These are phyloP conservation scores for Calcarisporium arbuscula DNA, from an alignment of 2,329 filamentous ascomycete species.

Conservation along the genomic window DNA sequence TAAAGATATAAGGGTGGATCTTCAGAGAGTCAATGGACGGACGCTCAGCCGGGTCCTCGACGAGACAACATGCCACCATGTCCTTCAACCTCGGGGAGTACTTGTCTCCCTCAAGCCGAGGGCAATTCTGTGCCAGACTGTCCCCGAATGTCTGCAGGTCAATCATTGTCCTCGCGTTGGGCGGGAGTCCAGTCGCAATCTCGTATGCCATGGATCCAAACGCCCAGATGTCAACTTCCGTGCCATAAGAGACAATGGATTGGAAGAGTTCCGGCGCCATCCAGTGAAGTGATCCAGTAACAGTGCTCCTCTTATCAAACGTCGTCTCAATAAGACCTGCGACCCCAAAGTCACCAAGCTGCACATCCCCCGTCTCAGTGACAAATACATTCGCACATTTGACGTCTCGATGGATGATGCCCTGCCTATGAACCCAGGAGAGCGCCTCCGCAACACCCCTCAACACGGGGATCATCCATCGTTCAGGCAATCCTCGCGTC, in stretches of 20 bases:
- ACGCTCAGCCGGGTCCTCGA: slow-evolving; percentile 49
- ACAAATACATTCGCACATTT: slow-evolving; percentile 75
- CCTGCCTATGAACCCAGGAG: slow-evolving; percentile 59
- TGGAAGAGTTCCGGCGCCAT: slow-evolving; percentile 61
- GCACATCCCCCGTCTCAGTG: slow-evolving; percentile 66
- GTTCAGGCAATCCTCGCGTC: slow-evolving; percentile 59
- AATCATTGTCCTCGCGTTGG: slow-evolving; percentile 39
- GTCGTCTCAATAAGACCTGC: slow-evolving; percentile 58
- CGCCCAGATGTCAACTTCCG: slow-evolving; percentile 61
- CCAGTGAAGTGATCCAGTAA: slow-evolving; percentile 63
- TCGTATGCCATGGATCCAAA: slow-evolving; percentile 63
- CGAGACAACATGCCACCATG: slow-evolving; percentile 55
- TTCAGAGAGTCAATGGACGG: slow-evolving; percentile 55
- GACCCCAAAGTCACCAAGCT: slow-evolving; percentile 57
- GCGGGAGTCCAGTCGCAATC: slow-evolving; percentile 58
- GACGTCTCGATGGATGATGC: slow-evolving; percentile 64
- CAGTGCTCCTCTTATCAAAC: slow-evolving; percentile 56
- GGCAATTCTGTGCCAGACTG: slow-evolving; percentile 40
- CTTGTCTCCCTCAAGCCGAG: slow-evolving; percentile 50
- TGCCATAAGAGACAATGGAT: slow-evolving; percentile 44
- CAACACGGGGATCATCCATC: slow-evolving; percentile 62
- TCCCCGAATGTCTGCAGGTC: slow-evolving; percentile 35
- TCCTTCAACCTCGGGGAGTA: slow-evolving; percentile 52
- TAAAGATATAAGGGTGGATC: slow-evolving; percentile 55
- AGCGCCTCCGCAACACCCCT: slow-evolving; percentile 59